phyloP scores from a whole-genome alignment of 1,284 basidiomycete genomes.

The Ustilago crameri region DNA sequence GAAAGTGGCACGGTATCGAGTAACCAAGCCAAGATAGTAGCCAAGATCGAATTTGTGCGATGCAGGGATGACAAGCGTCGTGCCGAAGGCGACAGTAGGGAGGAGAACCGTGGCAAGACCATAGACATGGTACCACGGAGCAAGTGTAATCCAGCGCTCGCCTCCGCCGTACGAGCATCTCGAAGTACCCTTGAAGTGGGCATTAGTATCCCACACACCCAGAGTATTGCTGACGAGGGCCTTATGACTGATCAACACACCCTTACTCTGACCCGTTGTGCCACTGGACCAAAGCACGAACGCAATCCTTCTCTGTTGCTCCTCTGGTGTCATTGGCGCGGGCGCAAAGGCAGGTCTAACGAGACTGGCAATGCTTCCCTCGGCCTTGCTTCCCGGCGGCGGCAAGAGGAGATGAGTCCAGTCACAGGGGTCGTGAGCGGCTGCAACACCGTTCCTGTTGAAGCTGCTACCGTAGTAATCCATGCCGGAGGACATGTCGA shows the following conservation, averaged over 20 bases:
- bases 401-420: slow-evolving; percentile 52
- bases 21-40: slow-evolving; percentile 65
- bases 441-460: slow-evolving; percentile 35
- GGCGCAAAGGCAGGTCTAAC: slow-evolving; percentile 30
- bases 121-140: slow-evolving; percentile 68
- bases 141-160: slow-evolving; percentile 66
- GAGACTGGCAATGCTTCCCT: slow-evolving; percentile 39
- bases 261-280: slow-evolving; percentile 69
- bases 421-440: slow-evolving; percentile 50
- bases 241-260: slow-evolving; percentile 67
- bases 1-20: slow-evolving; percentile 66
- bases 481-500: slow-evolving; percentile 38
- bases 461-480: slow-evolving; percentile 54
- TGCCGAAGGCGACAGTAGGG: slow-evolving; percentile 64
- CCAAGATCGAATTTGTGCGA: slow-evolving; percentile 65
- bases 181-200: slow-evolving; percentile 35
- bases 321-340: slow-evolving; percentile 36
- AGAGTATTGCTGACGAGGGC: slow-evolving; percentile 63
- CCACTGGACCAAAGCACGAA: slow-evolving; percentile 68
- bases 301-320: slow-evolving; percentile 51
- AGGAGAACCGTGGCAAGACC: slow-evolving; percentile 64
- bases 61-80: slow-evolving; percentile 65
- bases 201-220: slow-evolving; percentile 56
- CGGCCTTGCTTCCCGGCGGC: slow-evolving; percentile 43
- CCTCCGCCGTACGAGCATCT: slow-evolving; percentile 35